Evolutionary conservation across 306 rosid genomes (phyloP).

Genomic region (Cucurbita maxima): DNA sequence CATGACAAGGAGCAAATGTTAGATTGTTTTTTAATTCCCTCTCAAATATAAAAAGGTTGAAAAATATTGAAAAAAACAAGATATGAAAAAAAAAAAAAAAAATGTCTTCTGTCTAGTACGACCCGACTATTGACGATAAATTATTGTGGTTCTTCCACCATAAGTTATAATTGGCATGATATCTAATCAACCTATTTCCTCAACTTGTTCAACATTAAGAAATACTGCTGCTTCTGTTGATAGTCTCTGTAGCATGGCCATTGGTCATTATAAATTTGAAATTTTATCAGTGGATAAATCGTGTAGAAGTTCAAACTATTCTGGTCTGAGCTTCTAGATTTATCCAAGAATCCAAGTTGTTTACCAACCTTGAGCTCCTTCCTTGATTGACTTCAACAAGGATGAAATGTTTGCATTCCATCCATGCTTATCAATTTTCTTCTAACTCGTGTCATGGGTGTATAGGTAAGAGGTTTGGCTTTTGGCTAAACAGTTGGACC

Average conservation of each 20-base stretch:
- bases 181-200: background rate
- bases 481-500: conserved; percentile 17
- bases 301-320: background rate
- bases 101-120: background rate
- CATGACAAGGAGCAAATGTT: background rate
- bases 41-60: background rate
- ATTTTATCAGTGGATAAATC: background rate
- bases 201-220: background rate
- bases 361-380: background rate
- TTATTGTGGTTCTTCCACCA: background rate
- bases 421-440: background rate
- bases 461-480: conserved; percentile 26
- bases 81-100: too few relatives aligned
- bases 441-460: conserved; percentile 16
- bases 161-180: background rate
- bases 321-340: too few relatives aligned
- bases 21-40: background rate
- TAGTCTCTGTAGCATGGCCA: background rate
- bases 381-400: background rate
- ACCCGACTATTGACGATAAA: background rate
- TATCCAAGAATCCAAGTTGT: background rate
- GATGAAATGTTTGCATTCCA: background rate
- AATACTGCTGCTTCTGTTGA: background rate
- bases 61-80: background rate
- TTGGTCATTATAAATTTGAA: background rate